Evolutionary conservation across 352 stramenopile species (phyloP).

Genomic region (Globisporangium lucens): DNA sequence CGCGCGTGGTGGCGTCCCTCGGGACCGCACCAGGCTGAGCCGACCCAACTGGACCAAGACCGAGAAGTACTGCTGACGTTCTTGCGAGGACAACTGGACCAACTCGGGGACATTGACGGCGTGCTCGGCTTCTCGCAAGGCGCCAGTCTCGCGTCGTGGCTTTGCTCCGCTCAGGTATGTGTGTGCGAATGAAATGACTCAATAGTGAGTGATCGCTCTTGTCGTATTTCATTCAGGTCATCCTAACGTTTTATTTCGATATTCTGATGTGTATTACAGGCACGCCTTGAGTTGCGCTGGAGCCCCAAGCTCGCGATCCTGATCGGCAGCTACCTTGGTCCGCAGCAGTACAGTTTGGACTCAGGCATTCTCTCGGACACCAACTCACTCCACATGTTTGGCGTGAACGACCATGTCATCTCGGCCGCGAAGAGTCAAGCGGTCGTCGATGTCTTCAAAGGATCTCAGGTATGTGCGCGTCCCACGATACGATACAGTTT

Average conservation of each 20-base stretch:
- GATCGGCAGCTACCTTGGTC: conserved; percentile 72
- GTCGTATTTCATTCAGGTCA: too few relatives aligned
- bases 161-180: conserved; percentile 64
- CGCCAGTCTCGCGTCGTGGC: conserved; percentile 72
- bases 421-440: conserved; percentile 62
- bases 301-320: conserved; percentile 65
- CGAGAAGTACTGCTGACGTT: conserved; percentile 54
- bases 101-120: conserved; percentile 64
- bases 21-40: conserved; percentile 44
- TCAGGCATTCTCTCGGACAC: conserved; percentile 51
- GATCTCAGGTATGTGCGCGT: conserved; percentile 34
- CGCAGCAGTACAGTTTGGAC: conserved; percentile 48
- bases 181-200: neutral
- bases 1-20: conserved; percentile 73
- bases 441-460: conserved; percentile 64
- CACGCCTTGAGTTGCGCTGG: conserved; percentile 59
- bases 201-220: neutral
- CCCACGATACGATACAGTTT: too few relatives aligned
- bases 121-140: conserved; percentile 86
- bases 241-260: neutral
- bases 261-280: conserved; percentile 18
- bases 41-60: conserved; percentile 47
- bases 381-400: conserved; percentile 72
- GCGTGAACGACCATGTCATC: conserved; percentile 80
- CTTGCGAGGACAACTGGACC: conserved; percentile 49